Base-by-base conservation (phyloP, 345 rosid species). In the Syzygium grande region DNA sequence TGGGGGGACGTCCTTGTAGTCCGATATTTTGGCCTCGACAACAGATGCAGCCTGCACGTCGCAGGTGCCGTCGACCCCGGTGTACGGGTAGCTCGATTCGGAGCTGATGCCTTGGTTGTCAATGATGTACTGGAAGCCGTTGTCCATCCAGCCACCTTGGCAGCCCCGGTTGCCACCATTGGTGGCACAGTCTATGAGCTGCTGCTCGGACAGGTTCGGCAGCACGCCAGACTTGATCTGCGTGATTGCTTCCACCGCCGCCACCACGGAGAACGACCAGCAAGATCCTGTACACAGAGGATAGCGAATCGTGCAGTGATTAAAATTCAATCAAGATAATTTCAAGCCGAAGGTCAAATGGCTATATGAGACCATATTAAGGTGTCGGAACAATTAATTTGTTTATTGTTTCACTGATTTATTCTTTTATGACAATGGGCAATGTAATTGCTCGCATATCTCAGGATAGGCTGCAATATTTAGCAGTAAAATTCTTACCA, bases 401-500 rank as follows among this genome's bases (percentile, higher is more conserved):
- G 73, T 6, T 61, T n/a, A 11, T n/a, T 61, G 73, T n/a, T 61
- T 27, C 17, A 29, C 34, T 61, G 15, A 13, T n/a, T n/a, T 14
- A 61, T n/a, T n/a, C 73, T n/a, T n/a, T n/a, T n/a, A 13, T n/a
- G 38, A n/a, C 38, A 61, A 41, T 13, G 2, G 73, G 30, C 1
- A 59, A 59, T 27, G 68, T 27, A 59, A 59, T 14, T 11, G 68
- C 17, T 59, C 30, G 12, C n/a, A 7, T 59, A 59, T 59, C 30
- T 59, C 25, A 25, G 63, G 29, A 58, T 11, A 58, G 29, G 29
- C 63, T 58, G 43, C 43, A 41, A 41, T 41, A 41, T 5, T 41
- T 41, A 55, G 59, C 25, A 54, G 58, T 23, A 10, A 22, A 22
- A 4, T 38, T 21, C 91, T 87, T 88, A 92, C 94, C 92, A 38